phyloP scores from a whole-genome alignment of 371 early-diverging fungal genomes.

The Mortierella sp. region DNA sequence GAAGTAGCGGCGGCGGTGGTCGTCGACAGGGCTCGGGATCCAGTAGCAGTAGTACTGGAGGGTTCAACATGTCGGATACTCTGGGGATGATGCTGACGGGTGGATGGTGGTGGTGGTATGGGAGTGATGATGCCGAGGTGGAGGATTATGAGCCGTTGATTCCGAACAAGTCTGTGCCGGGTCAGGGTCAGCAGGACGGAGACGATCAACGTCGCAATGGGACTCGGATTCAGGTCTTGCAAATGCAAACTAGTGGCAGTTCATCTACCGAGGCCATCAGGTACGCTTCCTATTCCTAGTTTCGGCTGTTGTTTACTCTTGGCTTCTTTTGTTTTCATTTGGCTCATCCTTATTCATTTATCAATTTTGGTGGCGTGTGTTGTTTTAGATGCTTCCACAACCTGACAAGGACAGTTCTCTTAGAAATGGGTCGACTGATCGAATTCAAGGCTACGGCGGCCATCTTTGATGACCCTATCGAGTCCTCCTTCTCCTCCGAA shows the following conservation, averaged over 20 bases:
- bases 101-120: slow-evolving; percentile 67
- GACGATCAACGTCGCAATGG: slow-evolving; percentile 8
- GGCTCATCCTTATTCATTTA: background rate
- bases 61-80: slow-evolving; percentile 51
- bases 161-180: background rate
- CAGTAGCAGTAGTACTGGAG: background rate
- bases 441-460: slow-evolving; percentile 33
- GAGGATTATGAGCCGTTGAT: slow-evolving; percentile 35
- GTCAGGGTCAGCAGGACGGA: slow-evolving; percentile 5
- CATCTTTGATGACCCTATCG: slow-evolving; percentile 28
- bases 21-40: background rate
- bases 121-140: slow-evolving; percentile 33
- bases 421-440: slow-evolving; percentile 27
- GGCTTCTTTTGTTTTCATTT: background rate
- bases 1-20: background rate
- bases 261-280: slow-evolving; percentile 44
- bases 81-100: slow-evolving; percentile 55
- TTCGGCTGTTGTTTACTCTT: background rate
- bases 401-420: slow-evolving; percentile 26
- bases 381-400: slow-evolving; percentile 41
- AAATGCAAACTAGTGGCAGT: slow-evolving; percentile 17
- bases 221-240: slow-evolving; percentile 27
- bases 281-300: slow-evolving; percentile 9
- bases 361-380: background rate
- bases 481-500: background rate